A percentile compares a stretch with the other conserved stretches of the same genome.
phyloP scores from a whole-genome alignment of 495 filamentous ascomycete species.

The Aspergillus steynii region DNA sequence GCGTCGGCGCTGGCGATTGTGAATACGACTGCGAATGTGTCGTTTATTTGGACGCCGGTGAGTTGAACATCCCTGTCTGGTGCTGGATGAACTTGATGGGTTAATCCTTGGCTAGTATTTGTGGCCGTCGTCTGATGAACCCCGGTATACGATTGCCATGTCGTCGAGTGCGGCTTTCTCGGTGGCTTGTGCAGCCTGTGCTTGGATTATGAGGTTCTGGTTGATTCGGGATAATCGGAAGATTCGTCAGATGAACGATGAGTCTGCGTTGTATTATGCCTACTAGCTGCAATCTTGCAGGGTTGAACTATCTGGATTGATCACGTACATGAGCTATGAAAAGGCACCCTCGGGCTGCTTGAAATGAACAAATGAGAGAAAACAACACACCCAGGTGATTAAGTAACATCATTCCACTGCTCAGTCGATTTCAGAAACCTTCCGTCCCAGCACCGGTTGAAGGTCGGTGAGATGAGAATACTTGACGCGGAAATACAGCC shows the following conservation, averaged over 20 bases:
- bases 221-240: slow-evolving; percentile 51
- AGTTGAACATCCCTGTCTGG: slow-evolving; percentile 8
- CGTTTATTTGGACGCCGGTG: slow-evolving; percentile 53
- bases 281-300: slow-evolving; percentile 21
- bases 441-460: too few relatives aligned
- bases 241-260: slow-evolving; percentile 38
- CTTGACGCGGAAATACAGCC: too few relatives aligned
- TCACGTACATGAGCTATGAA: neutral
- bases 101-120: slow-evolving; percentile 40
- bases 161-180: slow-evolving; percentile 50
- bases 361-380: too few relatives aligned
- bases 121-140: slow-evolving; percentile 50
- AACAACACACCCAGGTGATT: too few relatives aligned
- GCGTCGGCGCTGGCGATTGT: slow-evolving; percentile 54
- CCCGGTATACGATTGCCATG: slow-evolving; percentile 48
- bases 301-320: neutral
- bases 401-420: too few relatives aligned
- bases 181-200: slow-evolving; percentile 33
- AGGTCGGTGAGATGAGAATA: too few relatives aligned
- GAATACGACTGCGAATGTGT: slow-evolving; percentile 55
- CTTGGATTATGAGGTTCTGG: slow-evolving; percentile 43
- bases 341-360: too few relatives aligned
- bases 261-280: slow-evolving; percentile 30
- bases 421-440: too few relatives aligned
- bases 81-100: neutral